Conservation (phyloP, 2,329 filamentous ascomycete genomes). For the Sodiomyces alkalinus region DNA sequence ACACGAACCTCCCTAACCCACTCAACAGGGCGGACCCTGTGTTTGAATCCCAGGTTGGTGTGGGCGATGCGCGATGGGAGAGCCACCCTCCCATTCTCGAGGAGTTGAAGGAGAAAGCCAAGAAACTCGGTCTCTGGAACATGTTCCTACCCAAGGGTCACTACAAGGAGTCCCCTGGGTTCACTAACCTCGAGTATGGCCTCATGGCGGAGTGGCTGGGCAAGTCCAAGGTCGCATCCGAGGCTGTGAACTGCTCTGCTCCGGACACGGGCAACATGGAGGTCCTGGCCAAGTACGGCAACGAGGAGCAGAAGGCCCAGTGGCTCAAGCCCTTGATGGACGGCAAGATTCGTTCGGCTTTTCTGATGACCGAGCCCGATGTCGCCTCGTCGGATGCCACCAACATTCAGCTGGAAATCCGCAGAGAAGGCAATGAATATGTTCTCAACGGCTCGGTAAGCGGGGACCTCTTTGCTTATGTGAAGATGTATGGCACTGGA, state of each 20-base stretch:
- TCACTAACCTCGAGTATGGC: constrained; percentile 90
- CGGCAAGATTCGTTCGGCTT: constrained; percentile 75
- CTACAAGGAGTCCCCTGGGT: constrained; percentile 90
- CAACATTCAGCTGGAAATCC: constrained; percentile 78
- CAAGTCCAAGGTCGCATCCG: constrained; percentile 67
- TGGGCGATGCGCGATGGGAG: constrained; percentile 64
- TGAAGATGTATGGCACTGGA: too few species aligned
- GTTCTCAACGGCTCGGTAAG: constrained; percentile 73
- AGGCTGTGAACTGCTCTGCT: constrained; percentile 80
- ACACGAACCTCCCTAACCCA: not conserved
- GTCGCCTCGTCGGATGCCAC: constrained; percentile 82
- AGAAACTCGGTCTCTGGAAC: constrained; percentile 84
- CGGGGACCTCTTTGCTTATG: too few species aligned
- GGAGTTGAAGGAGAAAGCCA: constrained; percentile 73
- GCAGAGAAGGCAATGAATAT: constrained; percentile 71
- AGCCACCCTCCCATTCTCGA: constrained; percentile 70
- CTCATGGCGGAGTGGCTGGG: constrained; percentile 95
- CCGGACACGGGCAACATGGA: constrained; percentile 96
- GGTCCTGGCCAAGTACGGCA: constrained; percentile 82
- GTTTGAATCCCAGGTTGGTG: constrained; percentile 63
- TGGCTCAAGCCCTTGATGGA: constrained; percentile 74
- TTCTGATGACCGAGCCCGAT: constrained; percentile 87
- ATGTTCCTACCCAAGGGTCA: constrained; percentile 93
- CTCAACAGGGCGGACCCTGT: constrained; percentile 55
- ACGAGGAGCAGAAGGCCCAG: constrained; percentile 65